Percentiles rank a stretch among this genome's conserved stretches.
Evolutionary conservation across 805 yeast genomes (phyloP).

Genomic region (Cyberlindnera japonica): DNA sequence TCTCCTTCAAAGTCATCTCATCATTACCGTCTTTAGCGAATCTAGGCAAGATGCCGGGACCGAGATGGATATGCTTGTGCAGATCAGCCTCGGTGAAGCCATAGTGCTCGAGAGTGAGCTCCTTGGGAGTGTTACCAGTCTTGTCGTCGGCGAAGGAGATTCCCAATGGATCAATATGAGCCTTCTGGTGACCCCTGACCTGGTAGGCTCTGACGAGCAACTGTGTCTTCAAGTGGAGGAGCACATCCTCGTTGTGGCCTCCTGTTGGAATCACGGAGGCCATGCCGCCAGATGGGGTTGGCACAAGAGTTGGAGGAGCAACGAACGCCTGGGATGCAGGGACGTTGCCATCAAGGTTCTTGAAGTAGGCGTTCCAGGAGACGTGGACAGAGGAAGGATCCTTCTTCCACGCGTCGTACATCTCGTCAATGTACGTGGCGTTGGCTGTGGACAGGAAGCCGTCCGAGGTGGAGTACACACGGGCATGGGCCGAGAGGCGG

Average conservation of each 20-base stretch:
- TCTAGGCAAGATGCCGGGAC: conserved; percentile 96
- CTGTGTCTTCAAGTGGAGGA: conserved; percentile 91
- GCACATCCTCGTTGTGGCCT: conserved; percentile 49
- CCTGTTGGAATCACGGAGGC: conserved; percentile 56
- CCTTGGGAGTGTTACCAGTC: conserved; percentile 60
- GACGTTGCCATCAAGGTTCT: conserved; percentile 71
- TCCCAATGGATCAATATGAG: conserved; percentile 92
- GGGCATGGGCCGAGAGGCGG: conserved; percentile 12
- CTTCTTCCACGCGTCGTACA: conserved; percentile 91
- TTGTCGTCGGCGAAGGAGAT: conserved; percentile 76
- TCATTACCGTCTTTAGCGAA: conserved; percentile 62
- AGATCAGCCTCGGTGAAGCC: conserved; percentile 87
- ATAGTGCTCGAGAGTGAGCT: conserved; percentile 87
- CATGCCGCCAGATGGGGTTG: conserved; percentile 75
- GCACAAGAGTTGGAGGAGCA: conserved; percentile 90
- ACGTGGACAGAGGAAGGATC: conserved; percentile 92
- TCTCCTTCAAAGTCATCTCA: conserved; percentile 70
- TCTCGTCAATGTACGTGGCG: conserved; percentile 93
- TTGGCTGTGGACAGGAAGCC: conserved; percentile 78
- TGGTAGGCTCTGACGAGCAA: conserved; percentile 96
- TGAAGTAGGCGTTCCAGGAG: conserved; percentile 97
- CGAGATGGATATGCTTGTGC: conserved; percentile 78
- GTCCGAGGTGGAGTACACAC: conserved; percentile 40
- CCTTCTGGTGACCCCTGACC: conserved; percentile 96
- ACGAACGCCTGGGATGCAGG: conserved; percentile 74